Evolutionary conservation across 345 rosid species (phyloP).

Genomic region (Triadica sebifera): DNA sequence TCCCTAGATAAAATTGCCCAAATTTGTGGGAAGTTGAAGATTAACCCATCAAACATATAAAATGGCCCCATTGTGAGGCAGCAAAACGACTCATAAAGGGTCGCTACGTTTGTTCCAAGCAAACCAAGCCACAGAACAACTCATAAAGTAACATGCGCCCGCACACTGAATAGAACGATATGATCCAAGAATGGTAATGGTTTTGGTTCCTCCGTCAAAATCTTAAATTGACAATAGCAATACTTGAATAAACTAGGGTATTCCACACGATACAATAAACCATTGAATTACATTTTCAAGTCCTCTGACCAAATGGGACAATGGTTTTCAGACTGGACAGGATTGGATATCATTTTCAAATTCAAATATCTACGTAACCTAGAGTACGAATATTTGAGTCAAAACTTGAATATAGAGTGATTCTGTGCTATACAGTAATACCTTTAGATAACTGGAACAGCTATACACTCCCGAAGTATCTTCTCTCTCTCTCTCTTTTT

Average conservation of each 20-base stretch:
- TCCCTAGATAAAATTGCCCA: too few species aligned
- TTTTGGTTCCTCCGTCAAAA: background rate
- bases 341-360: background rate
- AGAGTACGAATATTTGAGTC: background rate
- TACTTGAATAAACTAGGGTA: background rate
- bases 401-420: constrained; percentile 21
- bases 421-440: constrained; percentile 6
- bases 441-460: background rate
- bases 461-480: constrained; percentile 13
- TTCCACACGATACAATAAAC: background rate
- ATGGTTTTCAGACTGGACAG: too few species aligned
- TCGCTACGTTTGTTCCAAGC: too few species aligned
- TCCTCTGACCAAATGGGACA: background rate
- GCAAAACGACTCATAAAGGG: too few species aligned
- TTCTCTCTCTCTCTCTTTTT: background rate
- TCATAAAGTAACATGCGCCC: too few species aligned
- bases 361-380: background rate
- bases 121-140: too few species aligned
- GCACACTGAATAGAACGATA: too few species aligned
- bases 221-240: background rate
- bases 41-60: too few species aligned
- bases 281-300: background rate
- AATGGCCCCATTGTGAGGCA: too few species aligned
- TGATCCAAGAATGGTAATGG: too few species aligned
- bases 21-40: too few species aligned